Base-by-base conservation (phyloP, 2,329 filamentous ascomycete genomes). In the Clarireedia hainanense region DNA sequence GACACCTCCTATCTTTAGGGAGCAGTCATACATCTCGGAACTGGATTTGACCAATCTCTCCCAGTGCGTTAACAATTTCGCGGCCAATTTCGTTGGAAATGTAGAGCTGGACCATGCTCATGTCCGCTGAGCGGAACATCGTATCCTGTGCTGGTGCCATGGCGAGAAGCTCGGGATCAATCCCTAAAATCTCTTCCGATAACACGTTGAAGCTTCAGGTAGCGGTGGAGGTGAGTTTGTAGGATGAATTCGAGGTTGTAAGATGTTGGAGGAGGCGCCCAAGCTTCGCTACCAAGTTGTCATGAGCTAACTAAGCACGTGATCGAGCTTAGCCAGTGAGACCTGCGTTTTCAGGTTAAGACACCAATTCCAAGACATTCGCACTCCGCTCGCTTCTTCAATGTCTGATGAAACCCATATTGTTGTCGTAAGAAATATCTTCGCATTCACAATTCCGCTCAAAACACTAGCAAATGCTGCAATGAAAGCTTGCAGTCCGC, bases 41-140 rank as follows among this genome's bases (percentile, higher is more conserved):
- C 74, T 97, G 91, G 72, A 97, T 91, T 68, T 94, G 82, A 57
- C 94, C 94, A 69, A 99, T 83, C 80, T 99, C 94, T 70, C 94
- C 94, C 63, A 99, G 79, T 56, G 92, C 92, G 70, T 91, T 96
- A 61, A 97, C 91, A 67, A 96, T 92, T 77, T 99, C 95, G 70
- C 94, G 85, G 67, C 94, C 92, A 66, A 99, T 97, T 80, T 99
- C 94, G 72, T 96, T 97, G 69, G 94, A 90, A 69, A 99, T 95
- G 76, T 97, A 99, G 69, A 99, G 87, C 85, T 99, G 94, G 70
- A 95, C 95, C 86, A 99, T 87, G 81, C 91, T 96, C 94, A 99
- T 99, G 75, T 96, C 89, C 89, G 91, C 89, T 72, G 94, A 99
- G 82, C 95, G 92, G 85, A 99, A 97, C 79, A 96, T 89, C 74